Base-by-base conservation (phyloP, 129 eudicot genomes). In the Saussurea involucrata region DNA sequence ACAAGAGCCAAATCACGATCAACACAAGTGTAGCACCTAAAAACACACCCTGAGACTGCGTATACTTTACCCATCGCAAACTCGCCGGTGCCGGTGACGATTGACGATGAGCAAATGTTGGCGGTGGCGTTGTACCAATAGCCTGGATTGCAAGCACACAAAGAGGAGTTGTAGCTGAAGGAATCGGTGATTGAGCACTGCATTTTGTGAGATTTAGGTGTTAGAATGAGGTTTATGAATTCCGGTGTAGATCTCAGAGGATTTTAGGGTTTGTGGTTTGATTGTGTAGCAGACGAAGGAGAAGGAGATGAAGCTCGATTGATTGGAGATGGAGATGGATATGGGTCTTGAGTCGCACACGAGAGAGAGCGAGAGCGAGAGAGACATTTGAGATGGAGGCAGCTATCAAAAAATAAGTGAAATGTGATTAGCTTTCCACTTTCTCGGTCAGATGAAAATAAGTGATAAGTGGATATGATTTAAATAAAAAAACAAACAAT, bases 91-190 rank as follows among this genome's bases (percentile, higher is more conserved):
- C 21, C 82, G 61, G 34, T 37, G 6, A 64, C 72, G 22, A 75
- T 44, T 67, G 90, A 90, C 21, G 84, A 72, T 0, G 49, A 36
- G 74, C 98, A 93, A 28, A 10, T 18, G 49, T 60, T 80, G 28
- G 67, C 29, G 29, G 85, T 85, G 42, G 66, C 17, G 81, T 90
- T 93, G 90, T 71, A 85, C 18, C 87, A n/a, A 71, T 75, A 88
- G 22, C 96, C 98, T 1, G 98, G 96, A 68, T 82, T 82, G 77
- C 98, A 90, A 40, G 91, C 89, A 74, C 97, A 93, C 27, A 42
- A 75, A 17, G 86, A 79, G 27, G 78, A 69, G 87, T 88, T 93
- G 89, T 88, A 90, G 18, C 13, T 55, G 75, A 90, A 85, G 63
- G 89, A 79, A 70, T 87, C 81, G 29, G 33, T 1, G 15, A 25